Evolutionary conservation across 257 asterid genomes (phyloP).

Genomic region (Avicennia marina): DNA sequence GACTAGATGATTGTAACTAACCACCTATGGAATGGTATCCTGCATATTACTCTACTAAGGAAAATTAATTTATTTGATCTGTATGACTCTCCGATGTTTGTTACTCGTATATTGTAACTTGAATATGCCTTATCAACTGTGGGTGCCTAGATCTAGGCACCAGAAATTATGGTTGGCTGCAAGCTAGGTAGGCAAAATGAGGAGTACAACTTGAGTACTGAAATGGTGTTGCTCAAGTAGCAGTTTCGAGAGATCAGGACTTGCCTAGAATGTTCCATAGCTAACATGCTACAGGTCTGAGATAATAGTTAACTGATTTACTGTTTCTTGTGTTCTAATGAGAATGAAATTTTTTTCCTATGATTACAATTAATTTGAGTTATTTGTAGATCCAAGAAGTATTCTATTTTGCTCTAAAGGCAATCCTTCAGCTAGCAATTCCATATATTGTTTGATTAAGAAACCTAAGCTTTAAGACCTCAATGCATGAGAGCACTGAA

Average conservation of each 20-base stretch:
- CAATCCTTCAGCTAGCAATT: constrained; percentile 92
- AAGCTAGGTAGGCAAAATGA: constrained; percentile 79
- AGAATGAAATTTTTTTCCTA: background rate
- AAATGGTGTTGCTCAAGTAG: constrained; percentile 88
- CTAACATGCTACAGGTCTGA: constrained; percentile 77
- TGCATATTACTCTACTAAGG: too few species aligned
- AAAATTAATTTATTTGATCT: too few species aligned
- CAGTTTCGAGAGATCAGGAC: constrained; percentile 92
- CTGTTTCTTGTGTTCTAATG: background rate
- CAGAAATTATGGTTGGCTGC: constrained; percentile 91
- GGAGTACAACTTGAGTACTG: constrained; percentile 60
- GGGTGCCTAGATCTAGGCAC: constrained; percentile 64
- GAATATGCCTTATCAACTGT: constrained; percentile 13
- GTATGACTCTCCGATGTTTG: too few species aligned
- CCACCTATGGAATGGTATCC: too few species aligned
- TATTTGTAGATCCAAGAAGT: constrained; percentile 76
- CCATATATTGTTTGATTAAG: constrained; percentile 89
- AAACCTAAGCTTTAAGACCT: constrained; percentile 74
- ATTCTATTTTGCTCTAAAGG: constrained; percentile 87
- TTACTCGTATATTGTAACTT: too few species aligned
- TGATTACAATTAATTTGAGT: constrained; percentile 16
- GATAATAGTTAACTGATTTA: constrained; percentile 8
- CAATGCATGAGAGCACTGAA: constrained; percentile 79
- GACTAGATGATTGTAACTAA: too few species aligned
- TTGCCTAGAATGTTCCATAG: constrained; percentile 92